Evolutionary conservation across 2,329 filamentous ascomycete species (phyloP), one percentile per base, ranked within the genome.

Genomic region (Pseudogymnoascus sp.): DNA sequence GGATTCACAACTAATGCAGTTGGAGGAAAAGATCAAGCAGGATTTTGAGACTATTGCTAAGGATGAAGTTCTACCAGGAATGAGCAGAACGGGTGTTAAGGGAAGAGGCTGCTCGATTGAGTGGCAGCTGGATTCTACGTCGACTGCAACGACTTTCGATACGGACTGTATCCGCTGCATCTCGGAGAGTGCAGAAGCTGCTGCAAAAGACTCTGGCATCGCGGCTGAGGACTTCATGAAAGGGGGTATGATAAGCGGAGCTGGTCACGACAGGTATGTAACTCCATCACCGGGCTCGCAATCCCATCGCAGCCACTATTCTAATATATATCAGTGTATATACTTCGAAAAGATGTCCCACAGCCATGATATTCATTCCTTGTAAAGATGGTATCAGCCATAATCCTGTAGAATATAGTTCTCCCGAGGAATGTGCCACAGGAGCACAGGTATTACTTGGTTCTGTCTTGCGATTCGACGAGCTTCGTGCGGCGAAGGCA

Each of bases 361-460:
- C 85, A 1, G 82, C 82, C 46, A 88, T 88, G 85, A 84, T 88
- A 29, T 88, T 88, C 68, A 82, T 87, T 17, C 84, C 85, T 4
- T 87, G 83, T 66, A 81, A 78, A 70, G 81, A 86, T 68, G 86
- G 86, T 1, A 75, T 88, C 19, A 86, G 83, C 68, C 86, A 88
- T 70, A 82, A 87, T 68, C 85, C 86, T 1, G 78, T 82, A 50
- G 86, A 88, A 69, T 88, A 84, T 68, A 83, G 82, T 38, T 81
- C 79, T 44, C 78, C 80, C 0, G 83, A 85, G 56, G 83, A 88
- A 70, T 88, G 83, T 69, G 78, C 79, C 3, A 77, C 80, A 50
- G 83, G 83, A 10, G 80, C 83, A 50, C 75, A 80, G 73, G 76
- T 84, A 7, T 68, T 82, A 59, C 67, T 79, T 65, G 75, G 79